phyloP scores from a whole-genome alignment of 805 yeast species.

The Zygosaccharomyces lentus region DNA sequence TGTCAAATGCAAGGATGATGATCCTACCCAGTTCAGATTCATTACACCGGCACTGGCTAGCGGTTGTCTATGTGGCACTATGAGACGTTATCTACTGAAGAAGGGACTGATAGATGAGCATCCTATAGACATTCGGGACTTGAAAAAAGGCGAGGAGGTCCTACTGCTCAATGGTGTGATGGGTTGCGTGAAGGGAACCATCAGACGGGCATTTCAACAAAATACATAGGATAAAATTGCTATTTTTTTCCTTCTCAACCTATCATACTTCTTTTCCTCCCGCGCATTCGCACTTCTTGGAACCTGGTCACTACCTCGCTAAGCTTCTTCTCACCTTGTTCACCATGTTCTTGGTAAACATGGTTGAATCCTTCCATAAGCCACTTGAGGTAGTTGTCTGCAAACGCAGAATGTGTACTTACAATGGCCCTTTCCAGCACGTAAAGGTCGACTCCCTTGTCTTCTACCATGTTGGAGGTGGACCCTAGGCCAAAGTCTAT shows the following conservation, averaged over 20 bases:
- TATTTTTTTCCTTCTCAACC: constrained; percentile 44
- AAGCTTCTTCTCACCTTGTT: constrained; percentile 38
- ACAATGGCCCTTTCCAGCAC: constrained; percentile 87
- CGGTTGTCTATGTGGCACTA: constrained; percentile 85
- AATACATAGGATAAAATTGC: constrained; percentile 4
- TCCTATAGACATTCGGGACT: constrained; percentile 39
- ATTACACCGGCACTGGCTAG: constrained; percentile 71
- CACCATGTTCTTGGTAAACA: constrained; percentile 33
- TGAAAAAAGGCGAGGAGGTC: constrained; percentile 63
- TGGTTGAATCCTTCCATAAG: constrained; percentile 62
- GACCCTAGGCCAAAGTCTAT: constrained; percentile 93
- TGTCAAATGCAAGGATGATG: constrained; percentile 26
- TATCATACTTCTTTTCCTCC: constrained; percentile 91
- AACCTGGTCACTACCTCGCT: constrained; percentile 60
- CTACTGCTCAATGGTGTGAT: constrained; percentile 75
- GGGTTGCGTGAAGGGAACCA: constrained; percentile 66
- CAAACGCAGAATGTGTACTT: constrained; percentile 80
- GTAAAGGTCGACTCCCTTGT: constrained; percentile 94
- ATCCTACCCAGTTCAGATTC: constrained; percentile 45
- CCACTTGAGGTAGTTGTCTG: constrained; percentile 64
- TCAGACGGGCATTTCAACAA: constrained; percentile 25
- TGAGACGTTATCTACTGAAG: constrained; percentile 58
- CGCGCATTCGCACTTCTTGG: constrained; percentile 83
- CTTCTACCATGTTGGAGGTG: constrained; percentile 72
- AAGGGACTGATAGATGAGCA: constrained; percentile 53